These are phyloP conservation scores for Cladosporium sp. DNA, from an alignment of 2,329 filamentous ascomycete genomes.

Conservation along the genomic window DNA sequence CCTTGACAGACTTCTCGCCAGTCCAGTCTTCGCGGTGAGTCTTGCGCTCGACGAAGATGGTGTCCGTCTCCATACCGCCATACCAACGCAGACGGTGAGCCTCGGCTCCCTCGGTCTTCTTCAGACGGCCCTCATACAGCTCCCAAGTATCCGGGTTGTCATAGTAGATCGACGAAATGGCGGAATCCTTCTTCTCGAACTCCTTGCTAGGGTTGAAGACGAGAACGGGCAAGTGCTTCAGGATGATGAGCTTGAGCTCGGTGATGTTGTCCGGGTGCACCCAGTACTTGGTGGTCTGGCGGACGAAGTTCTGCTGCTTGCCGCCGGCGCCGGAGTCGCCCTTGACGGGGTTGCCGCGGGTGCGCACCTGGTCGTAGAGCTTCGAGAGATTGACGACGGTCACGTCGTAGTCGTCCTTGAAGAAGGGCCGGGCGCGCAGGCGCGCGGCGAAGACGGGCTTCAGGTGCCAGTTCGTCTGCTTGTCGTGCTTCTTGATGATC, in stretches of 20 bases:
- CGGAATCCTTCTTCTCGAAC: conserved; percentile 81
- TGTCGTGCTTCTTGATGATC: conserved; percentile 98
- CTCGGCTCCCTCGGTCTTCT: conserved; percentile 97
- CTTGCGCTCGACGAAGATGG: conserved; percentile 95
- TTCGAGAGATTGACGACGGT: conserved; percentile 92
- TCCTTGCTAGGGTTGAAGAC: conserved; percentile 98
- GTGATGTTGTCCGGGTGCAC: conserved; percentile 98
- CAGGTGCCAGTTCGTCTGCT: conserved; percentile 89
- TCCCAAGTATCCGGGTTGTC: conserved; percentile 94
- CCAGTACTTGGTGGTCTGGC: conserved; percentile 99
- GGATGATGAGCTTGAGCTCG: conserved; percentile 92
- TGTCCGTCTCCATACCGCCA: conserved; percentile 89
- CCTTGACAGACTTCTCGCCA: conserved; percentile 97
- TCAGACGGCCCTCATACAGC: conserved; percentile 84
- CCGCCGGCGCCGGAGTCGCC: conserved; percentile 90
- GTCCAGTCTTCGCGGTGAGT: conserved; percentile 99
- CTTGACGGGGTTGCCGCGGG: conserved; percentile 83
- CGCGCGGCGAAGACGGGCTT: conserved; percentile 93
- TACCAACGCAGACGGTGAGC: conserved; percentile 97
- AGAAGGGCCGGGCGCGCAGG: conserved; percentile 94
- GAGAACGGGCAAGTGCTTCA: conserved; percentile 93
- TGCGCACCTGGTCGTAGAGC: conserved; percentile 90
- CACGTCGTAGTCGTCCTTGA: conserved; percentile 96
- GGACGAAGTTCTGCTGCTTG: conserved; percentile 88
- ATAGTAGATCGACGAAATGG: conserved; percentile 97